Evolutionary conservation across 139 green algal species (phyloP).

Genomic region (Volvox africanus): DNA sequence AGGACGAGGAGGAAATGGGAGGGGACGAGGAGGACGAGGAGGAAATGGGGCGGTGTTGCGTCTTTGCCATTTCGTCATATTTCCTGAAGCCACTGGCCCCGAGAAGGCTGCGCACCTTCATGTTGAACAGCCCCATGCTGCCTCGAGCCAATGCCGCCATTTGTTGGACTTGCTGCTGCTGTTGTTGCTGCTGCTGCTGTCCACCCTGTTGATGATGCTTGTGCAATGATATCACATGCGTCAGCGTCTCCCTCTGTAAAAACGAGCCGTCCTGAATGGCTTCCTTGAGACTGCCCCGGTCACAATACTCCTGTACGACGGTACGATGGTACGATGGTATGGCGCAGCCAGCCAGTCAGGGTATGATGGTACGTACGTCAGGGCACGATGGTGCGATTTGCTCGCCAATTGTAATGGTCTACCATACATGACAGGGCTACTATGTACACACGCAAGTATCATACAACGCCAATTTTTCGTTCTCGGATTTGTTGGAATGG

Average conservation of each 20-base stretch:
- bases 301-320: conserved; percentile 36
- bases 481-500: too few relatives aligned
- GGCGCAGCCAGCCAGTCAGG: neutral
- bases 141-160: neutral
- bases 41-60: too few relatives aligned
- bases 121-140: neutral
- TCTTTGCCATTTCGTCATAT: too few relatives aligned
- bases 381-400: too few relatives aligned
- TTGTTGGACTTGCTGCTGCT: neutral
- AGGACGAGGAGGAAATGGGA: neutral
- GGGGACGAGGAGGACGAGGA: neutral
- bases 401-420: too few relatives aligned
- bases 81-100: too few relatives aligned
- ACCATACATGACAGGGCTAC: too few relatives aligned
- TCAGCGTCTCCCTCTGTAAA: neutral
- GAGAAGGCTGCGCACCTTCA: neutral
- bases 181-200: neutral
- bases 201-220: neutral
- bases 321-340: too few relatives aligned
- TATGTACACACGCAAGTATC: too few relatives aligned
- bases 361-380: too few relatives aligned
- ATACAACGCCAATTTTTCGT: too few relatives aligned
- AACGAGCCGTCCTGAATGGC: conserved; percentile 29
- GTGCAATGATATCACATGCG: neutral
- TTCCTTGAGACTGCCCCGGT: conserved; percentile 31